Evolutionary conservation across 1,139 yeast genomes (phyloP), one percentile per base, ranked within the genome.

Genomic region (Kurtzmaniella quercitrusa): DNA sequence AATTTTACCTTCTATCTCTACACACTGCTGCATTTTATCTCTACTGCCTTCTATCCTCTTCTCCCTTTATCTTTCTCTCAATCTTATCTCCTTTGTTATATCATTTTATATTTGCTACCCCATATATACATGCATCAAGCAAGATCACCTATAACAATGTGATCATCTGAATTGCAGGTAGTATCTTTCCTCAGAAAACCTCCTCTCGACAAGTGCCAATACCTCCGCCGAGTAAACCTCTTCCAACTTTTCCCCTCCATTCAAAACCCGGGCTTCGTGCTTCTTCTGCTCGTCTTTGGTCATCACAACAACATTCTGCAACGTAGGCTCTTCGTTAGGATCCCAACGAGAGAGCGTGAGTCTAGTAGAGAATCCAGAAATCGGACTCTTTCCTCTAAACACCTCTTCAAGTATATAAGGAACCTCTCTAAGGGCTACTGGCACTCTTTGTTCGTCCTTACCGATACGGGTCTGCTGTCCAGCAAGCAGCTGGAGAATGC

Each of bases 351-450:
- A 81, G 43, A 93, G 71, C 1, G 91, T 79, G 47, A 91, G 68
- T 53, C 90, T 79, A 1, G 95, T 85, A 12, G 91, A 82, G 57
- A 75, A 87, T 25, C 91, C 88, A n/a, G 95, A 83, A 18, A 93
- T 76, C 18, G 93, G 94, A 0, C 96, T 85, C 60, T 89, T 89
- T 9, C 98, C 98, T 48, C 94, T 79, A 70, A 82, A 93, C 1
- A 93, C 83, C 63, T 93, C 98, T 57, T 91, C 98, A 40, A 91
- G 73, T n/a, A 93, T 71, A 57, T 90, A 93, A 41, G 82, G 87
- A 18, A 88, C 82, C 48, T 93, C 98, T 42, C 66, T 67, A 43
- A 83, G 58, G 5, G 91, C 75, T 37, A 90, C 71, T 23, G 93
- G 95, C 15, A 86, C 81, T 45, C 88, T 71, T 60, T 85, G 87